phyloP scores from a whole-genome alignment of 2,329 filamentous ascomycete genomes.

The Colletotrichum sp. region DNA sequence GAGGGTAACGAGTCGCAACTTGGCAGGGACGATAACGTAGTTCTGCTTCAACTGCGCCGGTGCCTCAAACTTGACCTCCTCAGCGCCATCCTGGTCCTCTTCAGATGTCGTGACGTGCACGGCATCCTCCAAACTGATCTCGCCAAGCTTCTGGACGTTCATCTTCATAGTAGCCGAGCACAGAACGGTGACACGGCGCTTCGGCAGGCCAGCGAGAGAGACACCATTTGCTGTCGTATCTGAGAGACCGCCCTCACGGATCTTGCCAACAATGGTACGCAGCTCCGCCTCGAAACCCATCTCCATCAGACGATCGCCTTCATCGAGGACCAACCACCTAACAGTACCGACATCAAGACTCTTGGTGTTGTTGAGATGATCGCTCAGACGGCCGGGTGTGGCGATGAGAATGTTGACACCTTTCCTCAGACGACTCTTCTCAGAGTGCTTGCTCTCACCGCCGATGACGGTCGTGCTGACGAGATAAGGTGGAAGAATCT shows the following conservation, averaged over 20 bases:
- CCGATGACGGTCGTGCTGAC: conserved; percentile 84
- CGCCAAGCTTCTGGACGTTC: conserved; percentile 91
- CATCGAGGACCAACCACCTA: conserved; percentile 92
- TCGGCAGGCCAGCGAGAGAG: conserved; percentile 69
- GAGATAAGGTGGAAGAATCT: conserved; percentile 88
- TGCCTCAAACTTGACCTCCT: conserved; percentile 71
- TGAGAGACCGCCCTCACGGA: conserved; percentile 68
- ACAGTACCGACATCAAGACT: conserved; percentile 87
- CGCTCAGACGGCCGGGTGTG: conserved; percentile 87
- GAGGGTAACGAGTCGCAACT: conserved; percentile 87
- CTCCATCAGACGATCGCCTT: conserved; percentile 98
- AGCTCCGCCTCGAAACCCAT: conserved; percentile 96
- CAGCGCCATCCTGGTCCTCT: conserved; percentile 50
- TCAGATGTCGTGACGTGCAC: conserved; percentile 79
- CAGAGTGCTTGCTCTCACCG: conserved; percentile 75
- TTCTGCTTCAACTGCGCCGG: conserved; percentile 94
- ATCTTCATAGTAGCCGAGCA: conserved; percentile 99
- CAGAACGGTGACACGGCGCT: conserved; percentile 82
- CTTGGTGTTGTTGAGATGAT: conserved; percentile 93
- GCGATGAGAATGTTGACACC: conserved; percentile 95
- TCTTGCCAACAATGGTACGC: conserved; percentile 80
- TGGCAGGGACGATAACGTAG: conserved; percentile 86
- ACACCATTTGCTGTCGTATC: conserved; percentile 64
- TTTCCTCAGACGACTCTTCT: conserved; percentile 93
- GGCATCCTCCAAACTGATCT: conserved; percentile 94